These are phyloP conservation scores for Elaeis oleifera DNA, from an alignment of 202 grass and related monocot genomes.

Conservation along the genomic window DNA sequence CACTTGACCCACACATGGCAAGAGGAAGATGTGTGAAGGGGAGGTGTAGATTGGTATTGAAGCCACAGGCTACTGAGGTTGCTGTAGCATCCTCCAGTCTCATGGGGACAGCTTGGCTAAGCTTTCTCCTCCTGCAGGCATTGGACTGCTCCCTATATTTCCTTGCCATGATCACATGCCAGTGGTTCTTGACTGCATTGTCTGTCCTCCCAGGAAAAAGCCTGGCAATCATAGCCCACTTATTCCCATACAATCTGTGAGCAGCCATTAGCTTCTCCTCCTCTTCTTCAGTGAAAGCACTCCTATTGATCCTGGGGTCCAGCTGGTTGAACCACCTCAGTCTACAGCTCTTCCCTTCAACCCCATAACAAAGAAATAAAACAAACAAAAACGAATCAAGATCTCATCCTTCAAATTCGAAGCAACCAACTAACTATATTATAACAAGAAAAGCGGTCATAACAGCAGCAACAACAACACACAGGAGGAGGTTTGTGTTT, in stretches of 20 bases:
- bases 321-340: constrained; percentile 97
- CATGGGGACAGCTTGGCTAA: constrained; percentile 56
- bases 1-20: too few relatives aligned
- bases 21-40: background rate
- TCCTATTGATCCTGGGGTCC: constrained; percentile 80
- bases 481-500: background rate
- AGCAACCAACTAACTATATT: too few relatives aligned
- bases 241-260: constrained; percentile 87
- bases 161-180: constrained; percentile 93
- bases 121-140: constrained; percentile 62
- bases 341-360: constrained; percentile 80
- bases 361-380: background rate
- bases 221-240: constrained; percentile 88
- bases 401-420: too few relatives aligned
- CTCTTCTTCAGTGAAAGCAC: constrained; percentile 70
- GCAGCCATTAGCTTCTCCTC: constrained; percentile 80
- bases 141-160: constrained; percentile 83
- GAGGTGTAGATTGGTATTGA: too few relatives aligned
- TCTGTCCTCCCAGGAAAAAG: constrained; percentile 85
- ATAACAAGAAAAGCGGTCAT: too few relatives aligned
- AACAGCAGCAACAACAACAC: too few relatives aligned
- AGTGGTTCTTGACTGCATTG: constrained; percentile 96
- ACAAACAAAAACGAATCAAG: too few relatives aligned
- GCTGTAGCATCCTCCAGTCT: constrained; percentile 30
- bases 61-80: background rate